Evolutionary conservation across 177 flowering plant genomes (phyloP), one percentile per base, ranked within the genome.

Genomic region (Vitis hybrid): DNA sequence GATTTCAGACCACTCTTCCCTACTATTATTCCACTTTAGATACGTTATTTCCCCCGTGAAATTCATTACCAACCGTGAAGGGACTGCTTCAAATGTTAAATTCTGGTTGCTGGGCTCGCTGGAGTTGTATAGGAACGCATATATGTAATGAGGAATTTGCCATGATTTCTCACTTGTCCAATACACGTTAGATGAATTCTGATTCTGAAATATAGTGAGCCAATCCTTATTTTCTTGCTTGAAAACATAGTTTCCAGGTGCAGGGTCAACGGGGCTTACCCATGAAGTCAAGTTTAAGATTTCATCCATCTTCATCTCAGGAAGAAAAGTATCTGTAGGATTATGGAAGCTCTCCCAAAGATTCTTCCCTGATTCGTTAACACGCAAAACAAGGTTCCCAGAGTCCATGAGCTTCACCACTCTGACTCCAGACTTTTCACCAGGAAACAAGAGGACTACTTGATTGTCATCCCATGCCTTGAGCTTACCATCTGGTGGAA

Each of bases 291-390:
- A 62, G 7, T 0, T 27, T 7, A 67, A 10, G 52, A 15, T 17
- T 1, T 50, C 66, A 12, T 30, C 35, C 78, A 80, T 74, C 19
- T 63, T 51, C 82, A 77, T 80, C 2, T 75, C 76, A 0, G 82
- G 74, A 63, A 80, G 75, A 61, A 80, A 74, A 7, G 80, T 77
- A 69, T 80, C 78, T 9, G 76, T 69, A 50, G 81, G 81, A 15
- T 75, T 11, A 2, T 65, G 55, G 52, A 81, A 81, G 64, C 83
- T 81, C 64, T 78, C 72, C 83, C 83, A 81, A 2, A 75, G 17
- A 35, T 63, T 54, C 17, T 13, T 49, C 48, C 0, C 52, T 11
- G 64, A 30, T 6, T 70, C 78, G 62, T 52, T 51, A 0, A 61
- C 40, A 11, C 46, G 59, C 40, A 75, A 2, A n/a, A 79, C 58